Base-by-base conservation (phyloP, 768 basidiomycete genomes). In the Gloeostereum incarnatum region DNA sequence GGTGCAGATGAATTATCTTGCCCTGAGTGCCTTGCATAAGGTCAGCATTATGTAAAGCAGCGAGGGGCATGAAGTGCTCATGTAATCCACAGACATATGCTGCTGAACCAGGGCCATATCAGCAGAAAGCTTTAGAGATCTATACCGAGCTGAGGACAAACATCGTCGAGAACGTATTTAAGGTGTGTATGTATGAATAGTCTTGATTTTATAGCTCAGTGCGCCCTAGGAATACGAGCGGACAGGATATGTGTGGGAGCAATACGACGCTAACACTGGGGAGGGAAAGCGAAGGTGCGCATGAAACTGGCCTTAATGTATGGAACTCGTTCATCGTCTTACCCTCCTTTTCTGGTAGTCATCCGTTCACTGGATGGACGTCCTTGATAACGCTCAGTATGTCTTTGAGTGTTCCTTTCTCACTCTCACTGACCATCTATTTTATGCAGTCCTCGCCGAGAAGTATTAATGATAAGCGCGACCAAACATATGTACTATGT, bases 341-440 rank as follows among this genome's bases (percentile, higher is more conserved):
- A 24, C 45, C 38, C 32, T 13, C 19, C 18, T 24, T 26, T 37
- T 29, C 19, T 41, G 38, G 33, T 50, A 92, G 92, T 50, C 90
- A 94, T 58, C 92, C 93, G 0, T 98, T 97, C 63, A 96, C 93
- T 8, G 93, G 93, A 7, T 96, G 92, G 93, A 93, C 92, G 19
- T 90, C 91, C 31, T 65, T 94, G 31, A 74, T 89, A 17, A 78
- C 88, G 21, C 61, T 94, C 49, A 91, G 91, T 94, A n/a, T n/a
- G n/a, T n/a, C n/a, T n/a, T n/a, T n/a, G n/a, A n/a, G 58, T 68
- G 89, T 71, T 11, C 16, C 22, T 32, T 41, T 22, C 4, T 21
- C 21, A 26, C 13, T n/a, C 36, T 19, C 17, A 13, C 31, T 11
- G 24, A 24, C 29, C 9, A 29, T 39, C 49, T 36, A 45, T 50